phyloP scores from a whole-genome alignment of 129 eudicot species.

The sunflower (Helianthus annuus) region DNA sequence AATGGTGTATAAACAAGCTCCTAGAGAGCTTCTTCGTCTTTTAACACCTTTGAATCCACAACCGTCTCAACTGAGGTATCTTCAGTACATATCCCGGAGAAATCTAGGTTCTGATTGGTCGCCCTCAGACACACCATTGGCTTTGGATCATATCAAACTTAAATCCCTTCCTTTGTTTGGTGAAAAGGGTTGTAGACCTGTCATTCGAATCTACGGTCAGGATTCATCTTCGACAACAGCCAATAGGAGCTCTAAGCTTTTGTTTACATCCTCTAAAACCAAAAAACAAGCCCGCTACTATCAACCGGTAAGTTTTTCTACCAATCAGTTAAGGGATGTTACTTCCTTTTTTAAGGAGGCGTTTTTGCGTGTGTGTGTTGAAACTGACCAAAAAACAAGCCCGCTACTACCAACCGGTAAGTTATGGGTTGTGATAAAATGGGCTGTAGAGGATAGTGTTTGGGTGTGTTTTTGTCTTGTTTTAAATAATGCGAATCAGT shows the following conservation, averaged over 20 bases:
- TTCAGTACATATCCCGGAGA: constrained; percentile 84
- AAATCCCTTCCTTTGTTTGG: constrained; percentile 63
- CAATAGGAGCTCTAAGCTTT: constrained; percentile 65
- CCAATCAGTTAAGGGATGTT: background rate
- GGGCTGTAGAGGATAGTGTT: background rate
- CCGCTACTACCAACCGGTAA: too few species aligned
- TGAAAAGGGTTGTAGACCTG: constrained; percentile 86
- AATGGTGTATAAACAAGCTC: constrained; percentile 69
- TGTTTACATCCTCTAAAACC: constrained; percentile 60
- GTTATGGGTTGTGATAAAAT: background rate
- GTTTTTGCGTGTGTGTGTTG: background rate
- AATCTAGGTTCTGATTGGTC: constrained; percentile 92
- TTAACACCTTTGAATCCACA: constrained; percentile 84
- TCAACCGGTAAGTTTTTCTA: constrained; percentile 45
- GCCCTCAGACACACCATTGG: constrained; percentile 74
- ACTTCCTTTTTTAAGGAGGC: background rate
- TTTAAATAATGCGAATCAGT: background rate
- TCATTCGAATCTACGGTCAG: constrained; percentile 85
- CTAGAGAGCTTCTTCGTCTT: constrained; percentile 78
- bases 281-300: constrained; percentile 54
- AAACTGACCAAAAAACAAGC: background rate
- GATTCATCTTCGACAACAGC: constrained; percentile 64
- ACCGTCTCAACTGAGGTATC: constrained; percentile 93
- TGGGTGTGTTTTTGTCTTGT: background rate
- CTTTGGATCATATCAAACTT: constrained; percentile 72